These are phyloP conservation scores for Phytophthora crassamura DNA, from an alignment of 352 stramenopile species.

Conservation along the genomic window DNA sequence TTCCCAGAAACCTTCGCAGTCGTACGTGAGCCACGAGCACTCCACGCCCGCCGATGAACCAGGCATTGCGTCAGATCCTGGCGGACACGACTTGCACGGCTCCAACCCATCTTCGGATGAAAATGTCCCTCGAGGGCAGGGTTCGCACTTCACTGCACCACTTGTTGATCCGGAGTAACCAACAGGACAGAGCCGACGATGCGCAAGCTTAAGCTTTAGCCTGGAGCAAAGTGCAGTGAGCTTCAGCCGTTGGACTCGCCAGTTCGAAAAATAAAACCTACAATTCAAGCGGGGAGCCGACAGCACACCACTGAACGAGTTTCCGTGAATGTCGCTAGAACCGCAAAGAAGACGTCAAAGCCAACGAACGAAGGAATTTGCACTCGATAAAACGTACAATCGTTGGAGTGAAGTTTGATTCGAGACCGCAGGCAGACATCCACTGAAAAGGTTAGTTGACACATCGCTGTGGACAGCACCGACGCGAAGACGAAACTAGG, in stretches of 20 bases:
- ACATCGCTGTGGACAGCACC: slow-evolving; percentile 46
- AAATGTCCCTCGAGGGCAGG: slow-evolving; percentile 50
- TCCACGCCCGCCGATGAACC: slow-evolving; percentile 47
- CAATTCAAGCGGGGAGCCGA: slow-evolving; percentile 31
- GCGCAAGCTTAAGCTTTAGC: slow-evolving; percentile 3
- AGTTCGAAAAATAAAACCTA: slow-evolving; percentile 37
- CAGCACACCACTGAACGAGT: slow-evolving; percentile 38
- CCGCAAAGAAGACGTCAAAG: neutral
- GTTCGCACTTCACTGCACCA: slow-evolving; percentile 43
- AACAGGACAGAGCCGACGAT: slow-evolving; percentile 41
- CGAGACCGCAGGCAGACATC: slow-evolving; percentile 46
- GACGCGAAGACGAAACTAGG: neutral
- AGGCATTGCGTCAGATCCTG: slow-evolving; percentile 38
- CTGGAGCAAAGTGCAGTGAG: slow-evolving; percentile 43
- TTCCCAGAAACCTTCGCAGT: slow-evolving; percentile 64
- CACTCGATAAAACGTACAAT: too few species aligned
- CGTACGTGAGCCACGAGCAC: slow-evolving; percentile 61
- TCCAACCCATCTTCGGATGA: slow-evolving; percentile 43
- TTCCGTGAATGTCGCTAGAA: slow-evolving; percentile 45
- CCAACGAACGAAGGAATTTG: too few species aligned
- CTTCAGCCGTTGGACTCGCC: slow-evolving; percentile 41
- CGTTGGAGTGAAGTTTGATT: slow-evolving; percentile 51
- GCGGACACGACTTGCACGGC: slow-evolving; percentile 46
- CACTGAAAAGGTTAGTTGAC: slow-evolving; percentile 54
- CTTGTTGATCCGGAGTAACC: slow-evolving; percentile 39